Evolutionary conservation across 2,329 filamentous ascomycete genomes (phyloP).

Genomic region (Emmonsiellopsis sp.): DNA sequence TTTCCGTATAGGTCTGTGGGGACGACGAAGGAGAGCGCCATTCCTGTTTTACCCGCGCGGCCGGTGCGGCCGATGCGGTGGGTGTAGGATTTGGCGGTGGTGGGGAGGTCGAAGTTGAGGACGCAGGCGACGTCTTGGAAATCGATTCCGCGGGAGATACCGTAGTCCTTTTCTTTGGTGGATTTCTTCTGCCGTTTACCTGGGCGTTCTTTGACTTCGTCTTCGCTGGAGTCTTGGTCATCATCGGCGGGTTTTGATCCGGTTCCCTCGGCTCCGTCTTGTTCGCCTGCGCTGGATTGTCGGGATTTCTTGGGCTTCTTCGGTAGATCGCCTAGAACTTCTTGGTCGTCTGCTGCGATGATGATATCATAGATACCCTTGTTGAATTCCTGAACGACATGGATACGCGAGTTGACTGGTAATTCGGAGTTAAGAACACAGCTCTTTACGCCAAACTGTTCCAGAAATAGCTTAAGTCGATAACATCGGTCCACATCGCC

Average conservation of each 20-base stretch:
- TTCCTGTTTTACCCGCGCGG: conserved; percentile 81
- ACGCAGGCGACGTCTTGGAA: conserved; percentile 93
- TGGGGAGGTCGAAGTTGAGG: conserved; percentile 92
- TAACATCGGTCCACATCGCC: conserved; percentile 85
- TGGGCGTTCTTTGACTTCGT: conserved; percentile 25
- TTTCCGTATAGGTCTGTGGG: conserved; percentile 75
- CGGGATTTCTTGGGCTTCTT: conserved; percentile 23
- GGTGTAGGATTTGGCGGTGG: conserved; percentile 84
- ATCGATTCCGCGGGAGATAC: conserved; percentile 91
- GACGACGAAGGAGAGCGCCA: conserved; percentile 91
- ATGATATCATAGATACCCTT: conserved; percentile 95
- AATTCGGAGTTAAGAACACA: conserved; percentile 92
- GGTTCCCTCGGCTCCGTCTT: conserved; percentile 19
- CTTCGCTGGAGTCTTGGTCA: conserved; percentile 27
- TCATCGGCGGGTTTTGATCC: conserved; percentile 10
- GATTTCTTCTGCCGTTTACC: conserved; percentile 58
- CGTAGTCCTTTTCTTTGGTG: conserved; percentile 74
- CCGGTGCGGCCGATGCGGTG: conserved; percentile 93
- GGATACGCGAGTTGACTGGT: conserved; percentile 83
- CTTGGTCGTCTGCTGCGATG: conserved; percentile 87
- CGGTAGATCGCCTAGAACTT: conserved; percentile 55
- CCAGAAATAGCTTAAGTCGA: conserved; percentile 84
- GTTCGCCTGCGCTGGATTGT: conserved; percentile 16
- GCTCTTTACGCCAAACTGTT: conserved; percentile 92
- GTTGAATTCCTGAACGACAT: conserved; percentile 97